phyloP scores from a whole-genome alignment of 208 protist species.

The Vickermania spadyakhi region DNA sequence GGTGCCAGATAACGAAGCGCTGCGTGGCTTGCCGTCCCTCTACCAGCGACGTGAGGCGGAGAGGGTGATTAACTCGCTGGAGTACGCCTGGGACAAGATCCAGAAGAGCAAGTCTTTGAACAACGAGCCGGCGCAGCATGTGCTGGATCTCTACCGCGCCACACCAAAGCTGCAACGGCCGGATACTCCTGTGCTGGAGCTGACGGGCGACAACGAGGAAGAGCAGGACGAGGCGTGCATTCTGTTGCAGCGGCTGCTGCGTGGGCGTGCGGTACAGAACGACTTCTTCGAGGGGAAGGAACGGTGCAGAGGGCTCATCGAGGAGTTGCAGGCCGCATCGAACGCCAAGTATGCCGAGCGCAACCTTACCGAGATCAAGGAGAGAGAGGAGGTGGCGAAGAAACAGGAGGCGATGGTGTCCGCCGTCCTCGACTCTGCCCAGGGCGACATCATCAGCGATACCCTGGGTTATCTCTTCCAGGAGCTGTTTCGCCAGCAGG shows the following conservation, averaged over 20 bases:
- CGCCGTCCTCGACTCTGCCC: constrained; percentile 39
- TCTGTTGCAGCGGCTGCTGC: constrained; percentile 85
- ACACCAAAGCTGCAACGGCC: constrained; percentile 83
- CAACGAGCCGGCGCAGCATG: constrained; percentile 17
- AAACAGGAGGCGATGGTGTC: constrained; percentile 44
- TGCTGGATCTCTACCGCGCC: constrained; percentile 82
- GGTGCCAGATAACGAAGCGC: constrained; percentile 57
- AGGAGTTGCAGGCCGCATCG: constrained; percentile 86
- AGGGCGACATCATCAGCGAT: constrained; percentile 73
- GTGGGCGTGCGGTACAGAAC: constrained; percentile 89
- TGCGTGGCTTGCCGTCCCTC: constrained; percentile 57
- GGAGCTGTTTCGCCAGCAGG: constrained; percentile 76
- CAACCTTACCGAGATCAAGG: constrained; percentile 20
- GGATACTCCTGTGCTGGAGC: constrained; percentile 81
- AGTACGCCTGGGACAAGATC: constrained; percentile 72
- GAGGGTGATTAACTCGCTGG: constrained; percentile 64
- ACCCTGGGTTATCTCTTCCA: constrained; percentile 82
- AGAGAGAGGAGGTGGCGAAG: constrained; percentile 20
- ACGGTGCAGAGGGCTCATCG: constrained; percentile 86
- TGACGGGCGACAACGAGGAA: constrained; percentile 77
- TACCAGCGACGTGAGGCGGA: constrained; percentile 77
- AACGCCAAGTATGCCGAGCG: constrained; percentile 71
- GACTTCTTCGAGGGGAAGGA: constrained; percentile 93
- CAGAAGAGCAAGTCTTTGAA: constrained; percentile 12
- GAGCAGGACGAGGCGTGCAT: constrained; percentile 77